Percentiles rank a stretch among this genome's conserved stretches.
These are phyloP conservation scores for Notholithocarpus densiflorus DNA, from an alignment of 306 rosid species.

Conservation along the genomic window DNA sequence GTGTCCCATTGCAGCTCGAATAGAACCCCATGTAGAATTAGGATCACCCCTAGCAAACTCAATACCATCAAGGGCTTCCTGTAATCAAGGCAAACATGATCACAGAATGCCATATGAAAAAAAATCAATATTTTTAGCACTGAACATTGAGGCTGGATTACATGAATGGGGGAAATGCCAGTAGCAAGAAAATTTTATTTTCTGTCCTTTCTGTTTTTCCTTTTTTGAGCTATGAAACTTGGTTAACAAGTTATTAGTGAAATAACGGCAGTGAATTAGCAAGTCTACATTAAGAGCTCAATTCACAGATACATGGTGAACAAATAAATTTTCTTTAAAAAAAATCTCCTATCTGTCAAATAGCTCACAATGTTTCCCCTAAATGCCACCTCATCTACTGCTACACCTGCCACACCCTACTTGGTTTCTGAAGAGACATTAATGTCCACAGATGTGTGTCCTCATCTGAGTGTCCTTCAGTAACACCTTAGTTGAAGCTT, in stretches of 20 bases:
- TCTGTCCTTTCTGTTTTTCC: not conserved
- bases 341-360: not conserved
- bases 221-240: not conserved
- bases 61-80: conserved; percentile 96
- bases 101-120: not conserved
- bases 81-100: conserved; percentile 3
- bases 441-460: not conserved
- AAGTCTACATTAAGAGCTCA: not conserved
- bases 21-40: conserved; percentile 63
- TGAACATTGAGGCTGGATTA: not conserved
- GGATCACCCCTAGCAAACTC: conserved; percentile 84
- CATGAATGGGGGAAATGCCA: not conserved
- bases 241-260: not conserved
- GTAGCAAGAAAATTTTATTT: not conserved
- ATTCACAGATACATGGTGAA: not conserved
- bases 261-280: not conserved
- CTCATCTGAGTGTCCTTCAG: not conserved
- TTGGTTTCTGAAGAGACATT: not conserved
- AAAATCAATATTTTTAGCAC: not conserved
- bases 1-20: conserved; percentile 81
- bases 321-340: too few relatives aligned
- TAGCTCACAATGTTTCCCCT: not conserved
- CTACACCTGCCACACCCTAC: not conserved
- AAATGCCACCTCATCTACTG: not conserved
- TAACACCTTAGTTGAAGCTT: not conserved